Evolutionary conservation across 805 yeast genomes (phyloP).

Genomic region (Lipomyces oligophaga): DNA sequence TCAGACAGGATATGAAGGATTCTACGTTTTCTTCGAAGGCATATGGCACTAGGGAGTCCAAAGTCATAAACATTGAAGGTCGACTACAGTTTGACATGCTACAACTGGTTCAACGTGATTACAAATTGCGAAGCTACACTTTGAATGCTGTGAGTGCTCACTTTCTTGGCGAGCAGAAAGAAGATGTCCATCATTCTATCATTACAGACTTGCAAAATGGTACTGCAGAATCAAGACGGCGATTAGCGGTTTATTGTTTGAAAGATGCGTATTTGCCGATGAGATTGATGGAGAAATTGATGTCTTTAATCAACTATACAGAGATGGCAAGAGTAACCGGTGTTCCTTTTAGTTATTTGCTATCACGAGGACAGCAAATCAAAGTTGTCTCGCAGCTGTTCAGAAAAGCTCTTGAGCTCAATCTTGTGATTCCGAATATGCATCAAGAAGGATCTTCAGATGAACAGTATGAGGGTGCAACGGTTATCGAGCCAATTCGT

Average conservation of each 20-base stretch:
- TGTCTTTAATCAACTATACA: slow-evolving; percentile 95
- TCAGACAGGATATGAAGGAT: slow-evolving; percentile 75
- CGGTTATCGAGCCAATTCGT: slow-evolving; percentile 93
- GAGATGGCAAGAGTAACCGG: slow-evolving; percentile 99
- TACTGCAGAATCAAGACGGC: slow-evolving; percentile 82
- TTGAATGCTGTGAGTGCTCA: slow-evolving; percentile 93
- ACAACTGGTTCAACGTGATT: slow-evolving; percentile 91
- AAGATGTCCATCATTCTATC: slow-evolving; percentile 95
- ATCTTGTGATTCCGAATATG: slow-evolving; percentile 87
- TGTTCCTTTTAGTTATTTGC: slow-evolving; percentile 86
- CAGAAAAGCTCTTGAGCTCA: slow-evolving; percentile 83
- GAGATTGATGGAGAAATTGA: slow-evolving; percentile 80
- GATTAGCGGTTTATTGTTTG: slow-evolving; percentile 94
- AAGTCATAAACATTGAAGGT: slow-evolving; percentile 89
- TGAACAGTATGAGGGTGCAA: slow-evolving; percentile 97
- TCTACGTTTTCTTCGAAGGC: slow-evolving; percentile 89
- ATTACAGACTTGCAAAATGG: slow-evolving; percentile 94
- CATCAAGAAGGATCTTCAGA: slow-evolving; percentile 74
- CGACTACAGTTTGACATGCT: slow-evolving; percentile 90
- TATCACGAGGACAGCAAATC: slow-evolving; percentile 94
- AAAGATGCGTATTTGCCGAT: slow-evolving; percentile 94
- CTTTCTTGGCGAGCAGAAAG: slow-evolving; percentile 91
- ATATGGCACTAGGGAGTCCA: slow-evolving; percentile 91
- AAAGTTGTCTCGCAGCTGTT: slow-evolving; percentile 94
- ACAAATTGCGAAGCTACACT: slow-evolving; percentile 89